Conservation (phyloP, 2,329 filamentous ascomycete species). For the Sclerotinia nivalis region DNA sequence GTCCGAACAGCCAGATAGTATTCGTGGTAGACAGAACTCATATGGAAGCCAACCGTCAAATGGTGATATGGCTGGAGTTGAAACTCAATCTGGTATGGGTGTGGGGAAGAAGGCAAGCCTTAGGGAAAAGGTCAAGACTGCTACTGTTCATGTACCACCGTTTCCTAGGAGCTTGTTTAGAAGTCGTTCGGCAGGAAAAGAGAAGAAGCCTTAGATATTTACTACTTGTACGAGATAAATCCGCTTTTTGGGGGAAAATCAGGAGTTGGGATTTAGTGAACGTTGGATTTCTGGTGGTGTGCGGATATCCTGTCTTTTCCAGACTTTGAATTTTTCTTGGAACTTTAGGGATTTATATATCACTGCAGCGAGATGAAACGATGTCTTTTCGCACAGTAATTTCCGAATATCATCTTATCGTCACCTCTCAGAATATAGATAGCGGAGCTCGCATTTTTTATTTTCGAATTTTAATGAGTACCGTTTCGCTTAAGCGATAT, state of each 20-base stretch:
- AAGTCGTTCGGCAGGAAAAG: constrained; percentile 21
- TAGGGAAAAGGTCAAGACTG: constrained; percentile 18
- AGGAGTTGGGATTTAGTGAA: not conserved
- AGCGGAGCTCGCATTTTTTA: not conserved
- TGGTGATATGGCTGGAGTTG: not conserved
- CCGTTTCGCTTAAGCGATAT: not conserved
- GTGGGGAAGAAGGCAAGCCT: constrained; percentile 13
- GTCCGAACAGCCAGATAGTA: constrained; percentile 18
- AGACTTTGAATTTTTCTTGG: not conserved
- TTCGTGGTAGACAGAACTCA: constrained; percentile 20
- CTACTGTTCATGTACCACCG: constrained; percentile 20
- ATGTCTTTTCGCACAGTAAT: not conserved
- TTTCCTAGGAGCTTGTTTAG: constrained; percentile 22
- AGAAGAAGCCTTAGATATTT: constrained; percentile 11
- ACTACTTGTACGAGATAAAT: not conserved
- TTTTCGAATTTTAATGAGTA: not conserved
- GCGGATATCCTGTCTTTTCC: constrained; percentile 18
- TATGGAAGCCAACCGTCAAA: constrained; percentile 13
- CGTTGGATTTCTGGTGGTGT: not conserved
- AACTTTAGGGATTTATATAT: not conserved
- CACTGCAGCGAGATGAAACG: not conserved
- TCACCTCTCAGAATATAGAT: not conserved
- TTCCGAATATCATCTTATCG: not conserved
- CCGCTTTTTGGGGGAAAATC: not conserved
- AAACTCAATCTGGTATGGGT: not conserved